A percentile compares a stretch with the other conserved stretches of the same genome.
Evolutionary conservation across 2,329 filamentous ascomycete species (phyloP).

Genomic region (Fonsecaea erecta): DNA sequence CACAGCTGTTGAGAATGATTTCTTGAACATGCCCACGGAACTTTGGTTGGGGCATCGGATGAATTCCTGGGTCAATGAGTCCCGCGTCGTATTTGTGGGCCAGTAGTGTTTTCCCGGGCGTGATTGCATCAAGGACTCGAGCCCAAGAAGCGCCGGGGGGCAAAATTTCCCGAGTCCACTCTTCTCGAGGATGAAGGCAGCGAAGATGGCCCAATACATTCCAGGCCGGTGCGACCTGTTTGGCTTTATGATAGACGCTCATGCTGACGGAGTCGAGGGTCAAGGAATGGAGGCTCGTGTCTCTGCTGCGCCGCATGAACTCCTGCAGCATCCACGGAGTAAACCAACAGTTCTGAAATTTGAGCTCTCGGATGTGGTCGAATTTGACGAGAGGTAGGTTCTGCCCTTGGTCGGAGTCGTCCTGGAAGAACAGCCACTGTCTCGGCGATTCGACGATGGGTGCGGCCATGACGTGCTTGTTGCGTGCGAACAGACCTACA

Average conservation of each 20-base stretch:
- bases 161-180: slow-evolving; percentile 43
- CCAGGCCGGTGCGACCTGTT: slow-evolving; percentile 14
- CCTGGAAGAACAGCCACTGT: slow-evolving; percentile 23
- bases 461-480: slow-evolving; percentile 66
- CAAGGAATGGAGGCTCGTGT: slow-evolving; percentile 57
- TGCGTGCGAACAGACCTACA: slow-evolving; percentile 64
- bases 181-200: slow-evolving; percentile 31
- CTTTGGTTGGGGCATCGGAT: slow-evolving; percentile 22
- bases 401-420: slow-evolving; percentile 1
- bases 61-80: slow-evolving; percentile 28
- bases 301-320: slow-evolving; percentile 57
- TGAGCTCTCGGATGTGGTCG: slow-evolving; percentile 62
- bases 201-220: slow-evolving; percentile 23
- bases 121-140: slow-evolving; percentile 55
- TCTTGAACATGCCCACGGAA: slow-evolving; percentile 44
- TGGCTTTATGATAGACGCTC: slow-evolving; percentile 49
- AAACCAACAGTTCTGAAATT: slow-evolving; percentile 71
- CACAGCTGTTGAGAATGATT: slow-evolving; percentile 64
- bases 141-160: slow-evolving; percentile 57
- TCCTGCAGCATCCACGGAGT: slow-evolving; percentile 62
- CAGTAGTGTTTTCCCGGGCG: slow-evolving; percentile 52
- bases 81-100: slow-evolving; percentile 42
- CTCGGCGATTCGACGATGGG: slow-evolving; percentile 44
- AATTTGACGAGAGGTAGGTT: slow-evolving; percentile 55
- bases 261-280: slow-evolving; percentile 69